A percentile compares a stretch with the other conserved stretches of the same genome.
Conservation (phyloP, 495 filamentous ascomycete genomes). For the Neurospora sp. region DNA sequence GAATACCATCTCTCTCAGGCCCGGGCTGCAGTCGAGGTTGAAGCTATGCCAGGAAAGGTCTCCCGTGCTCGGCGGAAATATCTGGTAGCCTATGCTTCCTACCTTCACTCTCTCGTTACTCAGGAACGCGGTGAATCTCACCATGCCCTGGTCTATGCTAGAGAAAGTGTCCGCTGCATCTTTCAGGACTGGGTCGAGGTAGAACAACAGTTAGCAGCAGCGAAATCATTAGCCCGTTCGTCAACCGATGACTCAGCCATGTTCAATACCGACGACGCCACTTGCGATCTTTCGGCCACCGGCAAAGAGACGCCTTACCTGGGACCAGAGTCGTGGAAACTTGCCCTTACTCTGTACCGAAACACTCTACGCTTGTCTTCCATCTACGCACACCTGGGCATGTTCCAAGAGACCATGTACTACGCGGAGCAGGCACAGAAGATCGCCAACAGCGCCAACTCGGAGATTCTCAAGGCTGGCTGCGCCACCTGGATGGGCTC, state of each 20-base stretch:
- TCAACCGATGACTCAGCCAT: constrained; percentile 19
- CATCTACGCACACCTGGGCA: constrained; percentile 70
- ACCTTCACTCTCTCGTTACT: constrained; percentile 52
- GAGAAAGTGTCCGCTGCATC: constrained; percentile 53
- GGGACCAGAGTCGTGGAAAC: constrained; percentile 69
- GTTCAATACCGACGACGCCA: constrained; percentile 8
- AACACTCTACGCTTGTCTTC: constrained; percentile 60
- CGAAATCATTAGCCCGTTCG: constrained; percentile 23
- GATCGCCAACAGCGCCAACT: constrained; percentile 58
- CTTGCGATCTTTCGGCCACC: neutral
- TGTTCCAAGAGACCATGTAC: constrained; percentile 83
- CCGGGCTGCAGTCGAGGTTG: constrained; percentile 17
- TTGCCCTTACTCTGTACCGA: constrained; percentile 62
- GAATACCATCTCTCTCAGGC: constrained; percentile 32
- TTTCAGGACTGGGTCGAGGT: constrained; percentile 62
- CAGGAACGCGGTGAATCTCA: constrained; percentile 53
- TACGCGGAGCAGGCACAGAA: constrained; percentile 78
- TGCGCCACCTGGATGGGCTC: constrained; percentile 50
- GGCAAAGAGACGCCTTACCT: constrained; percentile 5
- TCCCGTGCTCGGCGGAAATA: constrained; percentile 24
- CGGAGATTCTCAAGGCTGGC: constrained; percentile 46
- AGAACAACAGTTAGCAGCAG: constrained; percentile 29
- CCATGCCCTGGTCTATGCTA: constrained; percentile 55
- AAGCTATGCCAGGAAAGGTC: constrained; percentile 9
- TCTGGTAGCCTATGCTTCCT: constrained; percentile 41